A percentile compares a stretch with the other conserved stretches of the same genome.
Evolutionary conservation across 2,329 filamentous ascomycete genomes (phyloP).

Genomic region (Trichoderma breve): DNA sequence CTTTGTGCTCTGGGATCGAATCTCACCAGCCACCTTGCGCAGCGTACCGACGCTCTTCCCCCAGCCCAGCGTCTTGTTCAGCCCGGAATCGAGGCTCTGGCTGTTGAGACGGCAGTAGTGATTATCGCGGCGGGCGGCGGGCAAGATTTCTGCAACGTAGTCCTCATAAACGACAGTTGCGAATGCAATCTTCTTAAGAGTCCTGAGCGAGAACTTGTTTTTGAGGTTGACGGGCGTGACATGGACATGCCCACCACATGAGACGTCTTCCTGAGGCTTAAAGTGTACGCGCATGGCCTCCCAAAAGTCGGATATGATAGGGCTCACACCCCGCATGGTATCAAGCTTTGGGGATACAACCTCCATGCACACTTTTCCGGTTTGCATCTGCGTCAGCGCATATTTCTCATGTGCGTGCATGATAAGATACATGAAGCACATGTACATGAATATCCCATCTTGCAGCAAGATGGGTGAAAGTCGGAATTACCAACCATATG

Average conservation of each 20-base stretch:
- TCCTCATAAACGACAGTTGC: slow-evolving; percentile 37
- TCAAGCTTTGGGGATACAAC: slow-evolving; percentile 41
- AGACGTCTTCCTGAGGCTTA: slow-evolving; percentile 35
- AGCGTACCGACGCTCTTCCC: slow-evolving; percentile 30
- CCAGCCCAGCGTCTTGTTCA: slow-evolving; percentile 30
- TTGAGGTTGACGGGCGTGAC: slow-evolving; percentile 36
- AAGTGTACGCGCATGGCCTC: slow-evolving; percentile 43
- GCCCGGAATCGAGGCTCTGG: slow-evolving; percentile 32
- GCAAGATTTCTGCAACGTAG: slow-evolving; percentile 34
- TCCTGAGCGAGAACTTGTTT: slow-evolving; percentile 36
- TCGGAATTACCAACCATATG: slow-evolving; percentile 32
- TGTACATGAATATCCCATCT: background rate
- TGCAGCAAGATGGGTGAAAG: background rate
- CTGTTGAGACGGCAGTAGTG: slow-evolving; percentile 37
- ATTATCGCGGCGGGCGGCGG: slow-evolving; percentile 35
- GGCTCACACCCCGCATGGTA: slow-evolving; percentile 34
- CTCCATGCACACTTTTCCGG: slow-evolving; percentile 40
- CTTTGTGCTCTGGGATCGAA: slow-evolving; percentile 29
- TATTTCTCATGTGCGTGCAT: background rate
- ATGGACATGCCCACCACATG: slow-evolving; percentile 42
- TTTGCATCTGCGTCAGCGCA: slow-evolving; percentile 8
- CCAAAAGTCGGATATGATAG: slow-evolving; percentile 41
- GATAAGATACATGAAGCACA: background rate
- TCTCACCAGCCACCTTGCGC: slow-evolving; percentile 32
- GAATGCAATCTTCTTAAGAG: slow-evolving; percentile 40